Conservation (phyloP, 495 filamentous ascomycete genomes). For the Chaetomium cochliodes region DNA sequence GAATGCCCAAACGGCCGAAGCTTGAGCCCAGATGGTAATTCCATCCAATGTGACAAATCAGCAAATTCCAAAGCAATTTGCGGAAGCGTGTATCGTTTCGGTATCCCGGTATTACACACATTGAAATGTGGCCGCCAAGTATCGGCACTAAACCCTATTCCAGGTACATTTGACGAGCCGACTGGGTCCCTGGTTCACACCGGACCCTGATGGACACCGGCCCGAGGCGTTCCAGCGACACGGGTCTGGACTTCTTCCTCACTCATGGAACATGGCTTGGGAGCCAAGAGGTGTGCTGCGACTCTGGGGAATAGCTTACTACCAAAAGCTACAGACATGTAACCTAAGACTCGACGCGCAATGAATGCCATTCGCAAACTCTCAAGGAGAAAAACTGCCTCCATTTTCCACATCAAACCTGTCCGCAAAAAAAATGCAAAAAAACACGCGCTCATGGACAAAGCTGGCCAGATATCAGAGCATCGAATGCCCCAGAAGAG, state of each 20-base stretch:
- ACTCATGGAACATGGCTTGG: neutral
- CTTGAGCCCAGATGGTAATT: neutral
- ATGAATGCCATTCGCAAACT: too few species aligned
- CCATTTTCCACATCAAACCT: neutral
- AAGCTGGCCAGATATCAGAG: conserved; percentile 1
- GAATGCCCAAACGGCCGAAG: conserved; percentile 24
- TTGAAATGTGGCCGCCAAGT: conserved; percentile 17
- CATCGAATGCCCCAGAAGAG: conserved; percentile 5
- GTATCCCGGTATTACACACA: neutral
- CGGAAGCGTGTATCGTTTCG: neutral
- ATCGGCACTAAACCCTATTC: conserved; percentile 47
- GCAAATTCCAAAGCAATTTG: neutral
- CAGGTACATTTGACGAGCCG: conserved; percentile 47
- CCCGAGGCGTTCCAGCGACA: conserved; percentile 8
- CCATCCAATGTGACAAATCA: conserved; percentile 11
- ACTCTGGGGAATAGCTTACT: neutral
- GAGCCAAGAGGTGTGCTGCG: neutral
- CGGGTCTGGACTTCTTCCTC: conserved; percentile 2
- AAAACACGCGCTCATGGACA: neutral
- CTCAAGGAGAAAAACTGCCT: too few species aligned
- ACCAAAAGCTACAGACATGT: neutral
- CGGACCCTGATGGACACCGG: neutral
- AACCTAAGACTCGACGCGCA: too few species aligned
- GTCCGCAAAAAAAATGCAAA: too few species aligned
- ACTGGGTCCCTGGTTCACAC: conserved; percentile 10